phyloP scores from a whole-genome alignment of 2,329 filamentous ascomycete genomes.

The Epichloe baconii region DNA sequence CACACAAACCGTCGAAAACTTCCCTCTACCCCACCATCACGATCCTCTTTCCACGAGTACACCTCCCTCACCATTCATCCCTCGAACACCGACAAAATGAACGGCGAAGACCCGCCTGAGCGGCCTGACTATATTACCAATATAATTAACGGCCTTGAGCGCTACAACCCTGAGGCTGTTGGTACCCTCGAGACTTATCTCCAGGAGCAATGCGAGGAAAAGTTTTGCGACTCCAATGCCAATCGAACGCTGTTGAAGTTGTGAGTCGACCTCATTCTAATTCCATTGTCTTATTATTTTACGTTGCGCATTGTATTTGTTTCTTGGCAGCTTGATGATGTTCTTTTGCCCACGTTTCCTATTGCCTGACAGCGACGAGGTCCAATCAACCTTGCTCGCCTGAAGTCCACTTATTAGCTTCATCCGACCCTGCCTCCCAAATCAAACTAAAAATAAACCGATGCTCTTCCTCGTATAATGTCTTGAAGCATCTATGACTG shows the following conservation, averaged over 20 bases:
- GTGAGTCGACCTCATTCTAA: constrained; percentile 47
- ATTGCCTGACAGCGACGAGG: constrained; percentile 71
- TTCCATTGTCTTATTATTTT: not conserved
- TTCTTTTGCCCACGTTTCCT: constrained; percentile 83
- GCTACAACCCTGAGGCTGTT: constrained; percentile 97
- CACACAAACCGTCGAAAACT: constrained; percentile 30
- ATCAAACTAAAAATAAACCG: not conserved
- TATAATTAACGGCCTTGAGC: constrained; percentile 94
- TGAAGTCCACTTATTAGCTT: constrained; percentile 39
- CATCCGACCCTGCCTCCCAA: constrained; percentile 47
- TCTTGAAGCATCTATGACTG: not conserved
- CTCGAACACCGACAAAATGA: constrained; percentile 34
- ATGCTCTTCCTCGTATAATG: not conserved
- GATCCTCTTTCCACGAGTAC: constrained; percentile 18
- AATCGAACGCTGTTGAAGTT: constrained; percentile 94
- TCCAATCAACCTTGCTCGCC: constrained; percentile 19
- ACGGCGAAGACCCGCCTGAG: constrained; percentile 77
- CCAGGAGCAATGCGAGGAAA: constrained; percentile 83
- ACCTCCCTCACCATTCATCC: constrained; percentile 13
- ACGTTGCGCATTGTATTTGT: constrained; percentile 4
- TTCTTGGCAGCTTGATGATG: constrained; percentile 45
- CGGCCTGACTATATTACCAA: constrained; percentile 81
- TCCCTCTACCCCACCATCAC: constrained; percentile 29
- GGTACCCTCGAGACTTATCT: constrained; percentile 90
- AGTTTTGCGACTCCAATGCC: constrained; percentile 90